Evolutionary conservation across 208 protist genomes (phyloP), one percentile per base, ranked within the genome.

Genomic region (Naegleria gruberi): DNA sequence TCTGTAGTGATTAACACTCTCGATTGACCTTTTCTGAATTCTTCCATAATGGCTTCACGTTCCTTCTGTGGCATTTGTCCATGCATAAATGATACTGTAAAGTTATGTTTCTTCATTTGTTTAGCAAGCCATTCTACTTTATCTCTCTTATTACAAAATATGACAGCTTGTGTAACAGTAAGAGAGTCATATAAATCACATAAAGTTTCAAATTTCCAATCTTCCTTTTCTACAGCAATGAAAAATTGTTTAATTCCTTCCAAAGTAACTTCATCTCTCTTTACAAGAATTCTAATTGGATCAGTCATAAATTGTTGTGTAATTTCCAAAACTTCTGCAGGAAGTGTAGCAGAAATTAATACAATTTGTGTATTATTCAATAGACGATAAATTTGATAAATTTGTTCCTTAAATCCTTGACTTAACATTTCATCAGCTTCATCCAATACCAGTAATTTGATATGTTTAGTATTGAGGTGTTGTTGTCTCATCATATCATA

Each of bases 391-490:
- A 99, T 98, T 91, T 99, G 97, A 93, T 99, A 98, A 89, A 99
- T 98, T 94, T 99, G 97, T 37, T 98, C 98, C 91, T 98, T 98
- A 94, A 99, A 99, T 57, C 98, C 97, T 87, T 96, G 95, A n/a
- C 94, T 96, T n/a, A 99, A 96, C 98, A 99, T 99, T 93, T 99
- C 98, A 93, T 99, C 99, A 82, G 99, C 99, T 93, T 99, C 99
- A 92, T 99, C 99, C 34, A 99, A 91, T 82, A 99, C 95, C 23
- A 99, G 95, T 57, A 97, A 96, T 77, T 95, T 95, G 30, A 99
- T 95, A 7, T 93, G 82, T 12, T 95, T 93, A 45, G 96, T 93
- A 34, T 92, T 92, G 19, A 99, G 94, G 42, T 94, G 91, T 46
- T 94, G 92, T 51, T 97, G 93, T 46, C 95, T 94, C 74, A 99